phyloP scores from a whole-genome alignment of 192 early-diverging fungal species.

The Geranomyces variabilis region DNA sequence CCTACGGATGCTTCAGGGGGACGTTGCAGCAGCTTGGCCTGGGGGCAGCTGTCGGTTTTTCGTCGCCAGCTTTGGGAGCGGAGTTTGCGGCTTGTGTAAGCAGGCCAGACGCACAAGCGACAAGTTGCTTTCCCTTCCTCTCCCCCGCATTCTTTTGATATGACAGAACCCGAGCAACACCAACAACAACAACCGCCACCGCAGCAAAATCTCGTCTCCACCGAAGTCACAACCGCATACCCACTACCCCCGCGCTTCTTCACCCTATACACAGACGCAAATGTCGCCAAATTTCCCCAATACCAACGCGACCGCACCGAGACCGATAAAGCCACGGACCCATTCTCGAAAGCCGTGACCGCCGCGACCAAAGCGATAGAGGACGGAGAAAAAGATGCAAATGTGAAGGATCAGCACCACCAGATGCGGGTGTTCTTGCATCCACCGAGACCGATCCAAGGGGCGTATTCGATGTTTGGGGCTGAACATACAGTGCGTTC shows the following conservation, averaged over 20 bases:
- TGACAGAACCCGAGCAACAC: not conserved
- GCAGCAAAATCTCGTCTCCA: not conserved
- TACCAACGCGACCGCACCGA: slow-evolving; percentile 23
- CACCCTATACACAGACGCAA: slow-evolving; percentile 20
- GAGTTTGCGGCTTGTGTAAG: not conserved
- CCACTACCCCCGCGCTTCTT: slow-evolving; percentile 29
- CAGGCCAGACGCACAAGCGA: not conserved
- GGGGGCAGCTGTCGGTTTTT: too few relatives aligned
- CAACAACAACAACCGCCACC: not conserved
- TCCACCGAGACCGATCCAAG: slow-evolving; percentile 19
- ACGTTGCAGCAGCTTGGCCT: not conserved
- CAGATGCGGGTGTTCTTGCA: slow-evolving; percentile 13
- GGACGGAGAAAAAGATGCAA: not conserved
- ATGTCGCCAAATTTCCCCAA: slow-evolving; percentile 15
- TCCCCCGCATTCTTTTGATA: not conserved
- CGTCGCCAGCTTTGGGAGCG: too few relatives aligned
- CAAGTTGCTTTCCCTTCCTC: not conserved
- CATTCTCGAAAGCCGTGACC: slow-evolving; percentile 7
- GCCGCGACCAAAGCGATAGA: not conserved
- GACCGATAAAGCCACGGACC: slow-evolving; percentile 8
- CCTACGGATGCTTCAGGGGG: too few relatives aligned
- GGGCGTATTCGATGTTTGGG: slow-evolving; percentile 28
- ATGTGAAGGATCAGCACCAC: not conserved
- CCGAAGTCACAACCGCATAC: slow-evolving; percentile 28
- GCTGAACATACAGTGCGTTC: slow-evolving; percentile 17